These are phyloP conservation scores for Daldinia bambusicola DNA, from an alignment of 495 filamentous ascomycete species.

Conservation along the genomic window DNA sequence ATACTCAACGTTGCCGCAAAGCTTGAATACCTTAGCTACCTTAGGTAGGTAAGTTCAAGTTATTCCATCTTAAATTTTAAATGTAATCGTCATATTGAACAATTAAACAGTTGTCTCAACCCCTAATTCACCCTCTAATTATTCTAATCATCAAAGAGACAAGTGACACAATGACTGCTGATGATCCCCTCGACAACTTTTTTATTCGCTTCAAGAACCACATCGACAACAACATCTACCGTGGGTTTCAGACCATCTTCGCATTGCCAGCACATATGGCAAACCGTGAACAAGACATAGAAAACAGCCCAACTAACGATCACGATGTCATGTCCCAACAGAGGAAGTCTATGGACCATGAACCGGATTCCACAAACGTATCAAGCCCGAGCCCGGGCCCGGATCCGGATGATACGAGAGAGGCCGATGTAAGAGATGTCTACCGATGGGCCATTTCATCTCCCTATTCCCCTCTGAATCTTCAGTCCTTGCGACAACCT, in stretches of 20 bases:
- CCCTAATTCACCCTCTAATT: not conserved
- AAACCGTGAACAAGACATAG: not conserved
- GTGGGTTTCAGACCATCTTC: conserved; percentile 50
- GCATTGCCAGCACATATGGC: conserved; percentile 17
- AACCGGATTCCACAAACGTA: conserved; percentile 8
- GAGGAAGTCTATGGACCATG: not conserved
- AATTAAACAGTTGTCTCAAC: not conserved
- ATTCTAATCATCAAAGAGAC: not conserved
- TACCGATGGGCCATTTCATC: conserved; percentile 42
- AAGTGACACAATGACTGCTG: conserved; percentile 29
- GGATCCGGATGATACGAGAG: conserved; percentile 6
- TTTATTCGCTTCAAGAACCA: conserved; percentile 59
- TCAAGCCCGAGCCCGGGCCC: too few relatives aligned
- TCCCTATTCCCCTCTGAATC: conserved; percentile 52
- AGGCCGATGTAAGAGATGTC: conserved; percentile 20
- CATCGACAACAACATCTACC: conserved; percentile 52
- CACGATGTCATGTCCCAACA: not conserved
- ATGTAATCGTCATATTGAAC: not conserved
- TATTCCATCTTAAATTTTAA: not conserved
- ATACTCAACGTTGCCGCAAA: not conserved
- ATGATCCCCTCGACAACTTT: conserved; percentile 46
- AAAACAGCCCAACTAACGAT: conserved; percentile 5
- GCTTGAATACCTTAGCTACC: too few relatives aligned
- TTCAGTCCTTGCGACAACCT: conserved; percentile 46
- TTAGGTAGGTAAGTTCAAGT: too few relatives aligned